Evolutionary conservation across 495 filamentous ascomycete species (phyloP).

Genomic region (Penicillium robsamsonii): DNA sequence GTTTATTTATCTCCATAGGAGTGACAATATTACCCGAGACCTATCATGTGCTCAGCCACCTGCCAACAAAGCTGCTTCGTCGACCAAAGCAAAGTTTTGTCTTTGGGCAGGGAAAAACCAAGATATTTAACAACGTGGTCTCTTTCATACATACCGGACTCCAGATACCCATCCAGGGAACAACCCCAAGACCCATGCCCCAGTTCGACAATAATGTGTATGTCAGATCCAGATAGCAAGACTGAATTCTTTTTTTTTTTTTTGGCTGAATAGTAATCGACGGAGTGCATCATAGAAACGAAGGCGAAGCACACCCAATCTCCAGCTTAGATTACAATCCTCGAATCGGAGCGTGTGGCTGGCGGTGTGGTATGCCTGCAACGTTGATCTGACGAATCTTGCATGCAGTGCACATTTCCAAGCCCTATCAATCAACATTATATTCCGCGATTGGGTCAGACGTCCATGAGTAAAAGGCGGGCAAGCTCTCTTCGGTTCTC

Average conservation of each 20-base stretch:
- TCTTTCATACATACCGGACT: neutral
- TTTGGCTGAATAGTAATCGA: neutral
- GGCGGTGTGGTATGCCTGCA: neutral
- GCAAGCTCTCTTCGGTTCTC: neutral
- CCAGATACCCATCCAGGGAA: neutral
- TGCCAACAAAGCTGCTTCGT: neutral
- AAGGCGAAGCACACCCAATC: constrained; percentile 1
- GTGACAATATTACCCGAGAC: constrained; percentile 7
- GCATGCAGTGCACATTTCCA: constrained; percentile 6
- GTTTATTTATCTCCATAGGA: neutral
- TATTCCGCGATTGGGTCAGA: neutral
- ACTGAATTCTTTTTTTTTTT: neutral
- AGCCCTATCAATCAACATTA: neutral
- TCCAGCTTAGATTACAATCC: constrained; percentile 10
- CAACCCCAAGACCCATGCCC: neutral
- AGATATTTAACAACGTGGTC: neutral
- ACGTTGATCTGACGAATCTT: constrained; percentile 10
- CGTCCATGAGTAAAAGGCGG: neutral
- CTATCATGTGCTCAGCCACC: constrained; percentile 2
- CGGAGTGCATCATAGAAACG: neutral
- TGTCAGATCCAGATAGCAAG: constrained; percentile 2
- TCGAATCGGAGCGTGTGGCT: constrained; percentile 14
- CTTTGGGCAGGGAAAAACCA: neutral
- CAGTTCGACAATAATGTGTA: neutral
- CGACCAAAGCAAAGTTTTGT: neutral